Percentiles rank a stretch among this genome's conserved stretches.
These are phyloP conservation scores for Lactarius quietus DNA, from an alignment of 768 basidiomycete genomes.

Conservation along the genomic window DNA sequence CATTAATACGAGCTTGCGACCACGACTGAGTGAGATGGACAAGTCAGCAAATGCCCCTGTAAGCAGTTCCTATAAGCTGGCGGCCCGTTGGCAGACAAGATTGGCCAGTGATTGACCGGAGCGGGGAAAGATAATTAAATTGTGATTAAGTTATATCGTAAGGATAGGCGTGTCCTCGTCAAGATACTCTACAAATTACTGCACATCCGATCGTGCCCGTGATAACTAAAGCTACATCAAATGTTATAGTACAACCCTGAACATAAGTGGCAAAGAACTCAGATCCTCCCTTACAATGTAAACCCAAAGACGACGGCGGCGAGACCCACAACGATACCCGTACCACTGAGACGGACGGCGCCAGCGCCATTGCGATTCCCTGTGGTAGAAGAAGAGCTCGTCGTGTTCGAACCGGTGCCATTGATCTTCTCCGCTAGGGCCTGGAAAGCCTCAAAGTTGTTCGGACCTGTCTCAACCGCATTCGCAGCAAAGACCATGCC, in stretches of 20 bases:
- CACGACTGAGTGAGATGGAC: neutral
- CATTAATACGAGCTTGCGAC: neutral
- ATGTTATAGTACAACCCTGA: constrained; percentile 12
- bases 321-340: neutral
- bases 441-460: constrained; percentile 53
- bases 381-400: constrained; percentile 2
- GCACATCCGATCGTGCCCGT: neutral
- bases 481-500: constrained; percentile 64
- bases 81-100: too few relatives aligned
- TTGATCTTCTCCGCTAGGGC: constrained; percentile 44
- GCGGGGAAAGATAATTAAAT: neutral
- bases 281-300: neutral
- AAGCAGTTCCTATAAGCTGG: too few relatives aligned
- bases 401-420: constrained; percentile 33
- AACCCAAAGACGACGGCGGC: constrained; percentile 16
- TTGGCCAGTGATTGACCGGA: too few relatives aligned
- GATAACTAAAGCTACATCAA: constrained; percentile 16
- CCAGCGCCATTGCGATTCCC: constrained; percentile 19
- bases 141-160: neutral
- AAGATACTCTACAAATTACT: constrained; percentile 10
- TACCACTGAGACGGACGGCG: constrained; percentile 21
- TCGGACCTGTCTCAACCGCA: constrained; percentile 46
- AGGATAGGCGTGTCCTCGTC: constrained; percentile 1
- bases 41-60: neutral
- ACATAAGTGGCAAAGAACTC: neutral